Base-by-base conservation (phyloP, 1,284 basidiomycete species). In the Apiotrichum akiyoshidainum region DNA sequence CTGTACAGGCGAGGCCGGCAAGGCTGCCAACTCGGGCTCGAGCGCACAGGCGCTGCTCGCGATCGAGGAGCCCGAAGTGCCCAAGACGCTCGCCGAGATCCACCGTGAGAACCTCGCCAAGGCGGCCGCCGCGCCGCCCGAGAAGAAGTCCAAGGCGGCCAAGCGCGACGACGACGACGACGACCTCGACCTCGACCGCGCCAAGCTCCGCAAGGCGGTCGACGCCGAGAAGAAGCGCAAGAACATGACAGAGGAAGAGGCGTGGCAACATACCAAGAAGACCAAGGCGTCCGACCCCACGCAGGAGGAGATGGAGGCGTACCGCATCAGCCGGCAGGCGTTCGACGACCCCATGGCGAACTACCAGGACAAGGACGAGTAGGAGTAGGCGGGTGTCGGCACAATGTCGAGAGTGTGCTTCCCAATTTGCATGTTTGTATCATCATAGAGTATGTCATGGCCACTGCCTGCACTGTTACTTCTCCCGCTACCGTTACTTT, bases 1-100 rank as follows among this genome's bases (percentile, higher is more conserved):
- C 75, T 99, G 95, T 75, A 88, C 94, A 34, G 94, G 94, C 1
- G 75, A 85, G 72, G 92, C 88, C 11, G 94, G 91, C 58, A 96
- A 90, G 62, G 84, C 86, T 60, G 94, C 94, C 9, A 80, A 84
- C 9, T 70, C 84, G 39, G 86, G 87, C 17, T 88, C 88, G 2
- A 86, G 81, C 63, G 87, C 88, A 2, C 83, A 85, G 64, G 81
- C 83, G 26, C 81, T 93, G 40, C 83, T 93, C 8, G 58, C 75
- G 37, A 39, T 35, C 22, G 67, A 58, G 52, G 57, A 61, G 52
- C 52, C 59, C 46, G 50, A 61, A 54, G 57, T 57, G 37, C 55
- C 62, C 37, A 76, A 76, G 61, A 70, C 73, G 16, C 60, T 78
- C n/a, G 71, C 69, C 13, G 77, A 79, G 42, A 65, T 75, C 53